Base-by-base conservation (phyloP, 2,329 filamentous ascomycete genomes). In the Sporothrix variecibatus region DNA sequence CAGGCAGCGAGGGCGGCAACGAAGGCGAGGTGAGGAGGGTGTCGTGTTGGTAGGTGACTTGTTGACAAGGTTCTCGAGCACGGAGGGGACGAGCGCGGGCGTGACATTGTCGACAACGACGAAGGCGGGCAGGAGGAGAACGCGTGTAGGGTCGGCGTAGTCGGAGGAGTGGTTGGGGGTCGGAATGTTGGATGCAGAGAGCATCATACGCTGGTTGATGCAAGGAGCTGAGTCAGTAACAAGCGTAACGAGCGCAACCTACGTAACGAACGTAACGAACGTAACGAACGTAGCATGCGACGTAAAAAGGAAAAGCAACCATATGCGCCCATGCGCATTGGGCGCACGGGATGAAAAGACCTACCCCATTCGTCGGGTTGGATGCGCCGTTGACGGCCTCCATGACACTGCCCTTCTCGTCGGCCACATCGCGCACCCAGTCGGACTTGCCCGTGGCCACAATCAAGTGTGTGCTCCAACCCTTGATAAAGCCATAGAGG, bases 361-460 rank as follows among this genome's bases (percentile, higher is more conserved):
- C 81, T 83, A 94, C 92, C 74, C 93, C 93, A 76, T 93, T 93
- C 34, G 82, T 86, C 0, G 91, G 91, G 80, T 86, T 87, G 12
- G 86, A 84, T 0, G 86, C 86, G 72, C 85, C 84, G 17, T 83
- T 87, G 78, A 95, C 88, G 1, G 92, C 93, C 84, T 94, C 86
- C 93, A 95, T 95, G 43, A 95, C 87, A 80, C 92, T 94, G 6
- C 92, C 93, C 82, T 93, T 91, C 85, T 98, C 96, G 80, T 98
- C 93, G 73, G 89, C 90, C 64, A 97, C 93, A 84, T 97, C 92
- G 75, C 93, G 85, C 80, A 95, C 92, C 96, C 96, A 99, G 83
- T 99, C 96, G 34, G 91, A 88, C 88, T 98, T 97, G 75, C 94
- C 94, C n/a, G 96, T 99, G 31, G 94, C 96, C 20, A 98, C 94